Evolutionary conservation across 176 grass and related monocot species (phyloP), one percentile per base, ranked within the genome.

Genomic region (Oryza australiensis): DNA sequence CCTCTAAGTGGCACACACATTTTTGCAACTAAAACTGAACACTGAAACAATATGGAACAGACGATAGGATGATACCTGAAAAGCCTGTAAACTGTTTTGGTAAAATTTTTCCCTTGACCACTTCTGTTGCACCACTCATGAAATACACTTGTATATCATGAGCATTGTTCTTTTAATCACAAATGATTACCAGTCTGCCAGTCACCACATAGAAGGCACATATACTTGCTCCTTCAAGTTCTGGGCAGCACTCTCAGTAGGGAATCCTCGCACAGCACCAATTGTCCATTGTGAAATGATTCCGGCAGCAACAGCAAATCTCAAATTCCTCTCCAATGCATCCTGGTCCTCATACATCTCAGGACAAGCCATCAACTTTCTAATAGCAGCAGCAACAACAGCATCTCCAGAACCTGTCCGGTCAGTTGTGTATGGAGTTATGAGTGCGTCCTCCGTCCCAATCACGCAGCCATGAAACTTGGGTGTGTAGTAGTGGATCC

Each of bases 251-350:
- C 90, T 91, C 85, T 98, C 95, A 22, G 90, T 93, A 57, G 95
- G 95, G 72, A 98, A 93, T 13, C 95, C 95, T 91, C 88, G 82
- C 18, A 95, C 81, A 0, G 90, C 90, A 62, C 95, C 92, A 72
- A 90, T 93, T 18, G 92, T 98, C 95, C 95, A 98, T 26, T 95
- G 93, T 62, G 95, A 89, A 86, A 95, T 95, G 40, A 98, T 98
- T 65, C 95, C 95, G 53, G 92, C 95, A 41, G 90, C 88, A 84
- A 93, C 83, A 72, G 86, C 85, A 85, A 95, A 95, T 29, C 95
- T 87, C 26, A 98, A 81, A 67, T 93, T 87, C 80, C 86, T 88
- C 88, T 94, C 95, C 86, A 93, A 81, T 60, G 79, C 75, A 67
- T 91, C 86, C 55, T 91, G 90, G 67, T 98, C 86, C 83, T 98